Percentiles rank a stretch among this genome's conserved stretches.
These are phyloP conservation scores for Microdochium paspali DNA, from an alignment of 2,329 filamentous ascomycete species.

Conservation along the genomic window DNA sequence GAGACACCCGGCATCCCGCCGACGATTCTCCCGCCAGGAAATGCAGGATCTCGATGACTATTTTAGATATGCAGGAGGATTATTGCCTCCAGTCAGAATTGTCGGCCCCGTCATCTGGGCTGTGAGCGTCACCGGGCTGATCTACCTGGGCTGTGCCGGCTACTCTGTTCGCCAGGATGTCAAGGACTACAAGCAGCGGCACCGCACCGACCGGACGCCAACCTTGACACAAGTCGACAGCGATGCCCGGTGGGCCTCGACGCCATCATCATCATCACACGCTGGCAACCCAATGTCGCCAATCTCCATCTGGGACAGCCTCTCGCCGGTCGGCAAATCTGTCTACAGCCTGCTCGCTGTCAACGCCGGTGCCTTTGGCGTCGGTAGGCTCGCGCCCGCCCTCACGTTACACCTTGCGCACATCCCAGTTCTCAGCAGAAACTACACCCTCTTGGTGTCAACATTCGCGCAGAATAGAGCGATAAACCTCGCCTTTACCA, in stretches of 20 bases:
- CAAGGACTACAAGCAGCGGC: background rate
- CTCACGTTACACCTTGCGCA: conserved; percentile 8
- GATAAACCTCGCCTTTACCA: conserved; percentile 17
- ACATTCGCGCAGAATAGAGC: conserved; percentile 17
- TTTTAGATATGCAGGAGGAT: background rate
- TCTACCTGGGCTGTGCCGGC: background rate
- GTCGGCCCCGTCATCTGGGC: background rate
- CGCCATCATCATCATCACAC: background rate
- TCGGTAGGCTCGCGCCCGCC: conserved; percentile 5
- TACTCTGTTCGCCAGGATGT: background rate
- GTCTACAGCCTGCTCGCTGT: conserved; percentile 6
- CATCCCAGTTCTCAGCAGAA: conserved; percentile 4
- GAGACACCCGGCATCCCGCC: too few species aligned
- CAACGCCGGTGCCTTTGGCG: conserved; percentile 7
- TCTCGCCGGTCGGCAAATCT: conserved; percentile 6
- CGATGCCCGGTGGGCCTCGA: background rate
- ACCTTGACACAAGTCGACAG: background rate
- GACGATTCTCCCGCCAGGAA: background rate
- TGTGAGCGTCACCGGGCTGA: background rate
- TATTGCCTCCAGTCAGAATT: background rate
- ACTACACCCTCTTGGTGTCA: conserved; percentile 17
- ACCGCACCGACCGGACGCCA: background rate
- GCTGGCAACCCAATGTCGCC: conserved; percentile 1
- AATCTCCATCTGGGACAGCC: conserved; percentile 5
- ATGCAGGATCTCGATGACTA: background rate